phyloP scores from a whole-genome alignment of 164 flowering plant species.

The Vitis amurensis region DNA sequence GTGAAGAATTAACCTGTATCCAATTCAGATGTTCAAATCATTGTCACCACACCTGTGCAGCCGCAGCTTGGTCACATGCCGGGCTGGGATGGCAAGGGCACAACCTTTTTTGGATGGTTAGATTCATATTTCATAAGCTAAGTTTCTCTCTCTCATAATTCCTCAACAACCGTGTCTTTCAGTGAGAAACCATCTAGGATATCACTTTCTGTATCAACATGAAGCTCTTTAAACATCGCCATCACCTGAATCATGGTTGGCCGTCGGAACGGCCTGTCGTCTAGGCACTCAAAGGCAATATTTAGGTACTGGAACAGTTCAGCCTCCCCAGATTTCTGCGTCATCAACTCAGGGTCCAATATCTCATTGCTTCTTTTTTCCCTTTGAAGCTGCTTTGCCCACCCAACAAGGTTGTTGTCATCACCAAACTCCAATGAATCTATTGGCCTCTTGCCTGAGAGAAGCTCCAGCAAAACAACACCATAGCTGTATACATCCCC shows the following conservation, averaged over 20 bases:
- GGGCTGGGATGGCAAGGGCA: neutral
- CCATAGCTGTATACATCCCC: conserved; percentile 90
- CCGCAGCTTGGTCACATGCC: neutral
- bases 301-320: conserved; percentile 70
- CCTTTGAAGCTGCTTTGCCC: conserved; percentile 77
- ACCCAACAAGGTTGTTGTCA: conserved; percentile 88
- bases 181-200: conserved; percentile 66
- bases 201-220: conserved; percentile 64
- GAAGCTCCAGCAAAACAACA: conserved; percentile 72
- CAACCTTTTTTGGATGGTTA: neutral
- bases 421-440: conserved; percentile 74
- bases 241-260: conserved; percentile 97
- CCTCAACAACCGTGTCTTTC: conserved; percentile 52
- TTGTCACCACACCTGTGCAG: neutral
- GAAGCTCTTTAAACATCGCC: conserved; percentile 89
- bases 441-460: conserved; percentile 81
- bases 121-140: conserved; percentile 1
- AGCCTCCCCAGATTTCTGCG: conserved; percentile 37
- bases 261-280: conserved; percentile 71
- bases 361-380: conserved; percentile 59
- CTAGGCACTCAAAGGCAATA: conserved; percentile 77
- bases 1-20: conserved; percentile 1
- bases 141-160: conserved; percentile 46
- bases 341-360: conserved; percentile 55
- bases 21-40: conserved; percentile 2